These are phyloP conservation scores for Daedalea quercina DNA, from an alignment of 768 basidiomycete species.

Conservation along the genomic window DNA sequence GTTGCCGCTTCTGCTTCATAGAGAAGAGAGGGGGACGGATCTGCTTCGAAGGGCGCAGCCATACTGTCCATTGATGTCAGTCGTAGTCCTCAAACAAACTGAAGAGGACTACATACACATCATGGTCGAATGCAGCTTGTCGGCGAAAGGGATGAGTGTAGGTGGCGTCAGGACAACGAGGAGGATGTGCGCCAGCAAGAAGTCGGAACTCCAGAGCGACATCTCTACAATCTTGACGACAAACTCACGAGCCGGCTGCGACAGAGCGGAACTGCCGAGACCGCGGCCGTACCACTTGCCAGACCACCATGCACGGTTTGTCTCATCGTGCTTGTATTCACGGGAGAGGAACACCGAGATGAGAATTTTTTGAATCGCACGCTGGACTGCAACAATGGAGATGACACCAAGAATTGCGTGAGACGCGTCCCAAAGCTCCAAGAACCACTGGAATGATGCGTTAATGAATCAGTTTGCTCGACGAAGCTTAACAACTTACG, in stretches of 20 bases:
- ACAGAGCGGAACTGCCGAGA: constrained; percentile 84
- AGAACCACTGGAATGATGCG: constrained; percentile 67
- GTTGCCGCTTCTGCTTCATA: constrained; percentile 87
- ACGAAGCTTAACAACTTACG: constrained; percentile 59
- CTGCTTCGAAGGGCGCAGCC: constrained; percentile 92
- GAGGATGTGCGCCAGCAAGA: constrained; percentile 78
- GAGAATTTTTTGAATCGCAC: constrained; percentile 89
- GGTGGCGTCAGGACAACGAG: constrained; percentile 84
- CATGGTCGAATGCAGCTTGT: constrained; percentile 89
- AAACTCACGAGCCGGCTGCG: constrained; percentile 95
- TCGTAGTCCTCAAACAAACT: constrained; percentile 5
- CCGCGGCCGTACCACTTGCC: constrained; percentile 97
- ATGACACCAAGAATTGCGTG: constrained; percentile 94
- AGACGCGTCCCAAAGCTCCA: constrained; percentile 94
- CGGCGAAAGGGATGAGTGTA: constrained; percentile 78
- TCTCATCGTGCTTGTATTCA: constrained; percentile 98
- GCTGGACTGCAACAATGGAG: constrained; percentile 82
- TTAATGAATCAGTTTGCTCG: no score
- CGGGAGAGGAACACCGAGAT: constrained; percentile 93
- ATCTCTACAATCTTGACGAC: constrained; percentile 98
- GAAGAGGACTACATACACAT: constrained; percentile 52
- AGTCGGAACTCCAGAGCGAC: constrained; percentile 95
- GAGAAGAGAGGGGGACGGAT: constrained; percentile 91
- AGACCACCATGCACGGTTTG: constrained; percentile 98
- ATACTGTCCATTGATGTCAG: constrained; percentile 46